Percentiles rank a stretch among this genome's conserved stretches.
phyloP scores from a whole-genome alignment of 129 eudicot species.

The Heracleum sosnowskyi region DNA sequence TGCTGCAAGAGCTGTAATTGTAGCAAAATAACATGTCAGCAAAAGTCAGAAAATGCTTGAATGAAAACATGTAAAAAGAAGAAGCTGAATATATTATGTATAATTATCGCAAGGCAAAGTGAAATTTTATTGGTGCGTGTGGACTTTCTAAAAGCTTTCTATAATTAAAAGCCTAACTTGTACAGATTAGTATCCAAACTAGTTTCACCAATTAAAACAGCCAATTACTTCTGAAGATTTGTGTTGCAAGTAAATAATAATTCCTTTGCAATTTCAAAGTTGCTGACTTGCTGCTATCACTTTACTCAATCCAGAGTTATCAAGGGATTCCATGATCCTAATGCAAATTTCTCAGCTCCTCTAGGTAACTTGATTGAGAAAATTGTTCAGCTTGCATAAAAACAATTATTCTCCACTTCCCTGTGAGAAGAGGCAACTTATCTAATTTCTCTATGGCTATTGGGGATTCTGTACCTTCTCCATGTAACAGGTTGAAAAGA shows the following conservation, averaged over 20 bases:
- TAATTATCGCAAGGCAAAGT: background rate
- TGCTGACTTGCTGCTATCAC: background rate
- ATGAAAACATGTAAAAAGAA: background rate
- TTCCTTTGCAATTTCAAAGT: background rate
- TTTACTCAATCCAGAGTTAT: background rate
- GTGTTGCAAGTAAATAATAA: background rate
- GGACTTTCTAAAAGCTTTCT: background rate
- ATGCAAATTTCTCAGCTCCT: background rate
- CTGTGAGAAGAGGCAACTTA: background rate
- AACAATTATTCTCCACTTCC: background rate
- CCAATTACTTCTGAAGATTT: background rate
- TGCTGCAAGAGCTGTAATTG: slow-evolving; percentile 61
- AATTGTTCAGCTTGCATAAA: background rate
- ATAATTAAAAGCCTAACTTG: background rate
- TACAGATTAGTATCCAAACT: background rate
- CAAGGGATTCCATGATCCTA: background rate
- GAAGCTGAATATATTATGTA: background rate
- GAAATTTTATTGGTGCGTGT: no score
- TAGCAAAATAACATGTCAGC: background rate
- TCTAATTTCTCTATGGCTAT: background rate
- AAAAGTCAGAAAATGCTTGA: background rate
- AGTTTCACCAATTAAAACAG: background rate
- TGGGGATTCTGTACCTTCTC: background rate
- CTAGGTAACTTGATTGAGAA: background rate
- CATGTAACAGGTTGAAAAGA: background rate